Percentiles rank a stretch among this genome's conserved stretches.
These are phyloP conservation scores for Asterionellopsis glacialis DNA, from an alignment of 108 stramenopile genomes.

Conservation along the genomic window DNA sequence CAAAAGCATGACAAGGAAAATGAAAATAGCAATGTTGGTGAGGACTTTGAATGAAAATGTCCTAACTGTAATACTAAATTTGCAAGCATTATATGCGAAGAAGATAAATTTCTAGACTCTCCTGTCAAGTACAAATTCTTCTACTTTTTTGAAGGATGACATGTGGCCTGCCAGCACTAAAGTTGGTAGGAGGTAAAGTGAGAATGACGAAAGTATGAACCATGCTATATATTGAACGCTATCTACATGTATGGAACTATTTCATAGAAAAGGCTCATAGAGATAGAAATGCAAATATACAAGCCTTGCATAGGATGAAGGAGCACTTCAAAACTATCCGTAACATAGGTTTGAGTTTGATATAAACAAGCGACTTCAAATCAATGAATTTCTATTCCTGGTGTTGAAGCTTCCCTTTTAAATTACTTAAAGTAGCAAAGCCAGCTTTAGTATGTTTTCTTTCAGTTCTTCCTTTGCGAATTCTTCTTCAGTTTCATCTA, in stretches of 20 bases:
- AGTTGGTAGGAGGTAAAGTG: slow-evolving; percentile 64
- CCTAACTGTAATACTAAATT: slow-evolving; percentile 50
- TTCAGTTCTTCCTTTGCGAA: neutral
- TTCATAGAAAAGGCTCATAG: no score
- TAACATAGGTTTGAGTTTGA: no score
- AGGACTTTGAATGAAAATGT: slow-evolving; percentile 29
- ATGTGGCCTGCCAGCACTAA: slow-evolving; percentile 49
- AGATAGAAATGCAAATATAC: no score
- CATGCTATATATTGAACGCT: no score
- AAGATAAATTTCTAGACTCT: no score
- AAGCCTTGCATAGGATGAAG: no score
- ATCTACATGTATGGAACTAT: no score
- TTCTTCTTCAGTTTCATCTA: neutral
- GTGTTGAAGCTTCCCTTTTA: no score
- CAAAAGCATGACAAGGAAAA: neutral
- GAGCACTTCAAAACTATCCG: no score
- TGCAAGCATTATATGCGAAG: slow-evolving; percentile 31
- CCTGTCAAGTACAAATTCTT: no score
- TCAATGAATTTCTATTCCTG: no score
- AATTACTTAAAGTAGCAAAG: neutral
- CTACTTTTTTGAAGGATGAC: slow-evolving; percentile 13
- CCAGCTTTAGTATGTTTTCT: neutral
- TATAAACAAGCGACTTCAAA: no score
- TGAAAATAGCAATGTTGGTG: slow-evolving; percentile 7
- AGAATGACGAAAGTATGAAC: slow-evolving; percentile 63